A percentile compares a stretch with the other conserved stretches of the same genome.
phyloP scores from a whole-genome alignment of 345 rosid genomes.

The Hirschfeldia incana region DNA sequence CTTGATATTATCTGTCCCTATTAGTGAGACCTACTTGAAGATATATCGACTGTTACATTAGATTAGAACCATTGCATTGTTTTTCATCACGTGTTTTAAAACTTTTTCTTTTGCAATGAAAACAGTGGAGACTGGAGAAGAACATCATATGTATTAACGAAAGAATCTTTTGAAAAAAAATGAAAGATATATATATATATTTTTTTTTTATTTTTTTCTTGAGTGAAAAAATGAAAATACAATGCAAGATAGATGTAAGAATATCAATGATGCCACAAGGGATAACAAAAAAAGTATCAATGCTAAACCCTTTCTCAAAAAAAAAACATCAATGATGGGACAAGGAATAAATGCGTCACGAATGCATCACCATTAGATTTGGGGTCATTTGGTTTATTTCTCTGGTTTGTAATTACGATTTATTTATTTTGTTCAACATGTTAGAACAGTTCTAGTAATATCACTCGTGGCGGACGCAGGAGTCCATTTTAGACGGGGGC shows the following conservation, averaged over 20 bases:
- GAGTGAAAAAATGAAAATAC: no score
- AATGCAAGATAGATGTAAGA: not conserved
- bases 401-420: no score
- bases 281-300: not conserved
- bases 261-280: not conserved
- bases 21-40: not conserved
- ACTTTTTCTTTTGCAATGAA: no score
- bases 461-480: no score
- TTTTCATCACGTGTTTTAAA: not conserved
- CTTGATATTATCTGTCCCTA: not conserved
- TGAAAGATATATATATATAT: not conserved
- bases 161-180: not conserved
- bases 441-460: no score
- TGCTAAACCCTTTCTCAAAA: no score
- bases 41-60: not conserved
- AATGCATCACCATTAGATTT: not conserved
- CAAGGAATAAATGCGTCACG: not conserved
- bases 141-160: not conserved
- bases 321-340: no score
- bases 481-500: no score
- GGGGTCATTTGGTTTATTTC: no score
- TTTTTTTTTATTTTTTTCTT: no score
- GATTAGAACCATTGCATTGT: not conserved
- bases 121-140: not conserved
- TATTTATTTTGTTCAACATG: no score